These are phyloP conservation scores for Tritrichomonas musculus DNA, from an alignment of 208 protist genomes.

Conservation along the genomic window DNA sequence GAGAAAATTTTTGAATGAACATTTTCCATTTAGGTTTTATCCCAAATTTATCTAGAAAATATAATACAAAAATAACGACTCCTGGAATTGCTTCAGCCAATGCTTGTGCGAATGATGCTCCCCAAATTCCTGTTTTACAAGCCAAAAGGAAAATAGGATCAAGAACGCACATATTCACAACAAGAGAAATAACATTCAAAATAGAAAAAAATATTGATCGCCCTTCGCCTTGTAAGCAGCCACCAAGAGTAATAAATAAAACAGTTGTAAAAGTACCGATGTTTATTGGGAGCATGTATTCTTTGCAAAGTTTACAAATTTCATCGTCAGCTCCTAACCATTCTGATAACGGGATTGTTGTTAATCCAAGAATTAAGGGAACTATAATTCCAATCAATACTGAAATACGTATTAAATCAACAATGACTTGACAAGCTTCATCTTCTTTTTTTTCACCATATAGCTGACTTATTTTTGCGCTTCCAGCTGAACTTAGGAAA, in stretches of 20 bases:
- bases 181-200: not conserved
- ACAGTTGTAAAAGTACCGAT: not conserved
- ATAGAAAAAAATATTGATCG: not conserved
- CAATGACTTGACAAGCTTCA: not conserved
- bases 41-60: not conserved
- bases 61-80: not conserved
- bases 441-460: not conserved
- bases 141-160: not conserved
- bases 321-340: not conserved
- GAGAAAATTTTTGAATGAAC: not conserved
- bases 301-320: not conserved
- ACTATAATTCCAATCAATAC: not conserved
- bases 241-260: not conserved
- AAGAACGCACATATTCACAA: not conserved
- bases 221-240: slow-evolving; percentile 18
- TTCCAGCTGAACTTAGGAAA: not conserved
- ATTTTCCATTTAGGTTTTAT: not conserved
- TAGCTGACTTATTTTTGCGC: not conserved
- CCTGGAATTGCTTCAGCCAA: not conserved
- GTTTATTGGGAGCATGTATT: not conserved
- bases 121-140: not conserved
- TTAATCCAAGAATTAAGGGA: not conserved
- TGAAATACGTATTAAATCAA: not conserved
- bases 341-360: not conserved
- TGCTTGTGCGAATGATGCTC: not conserved